Percentiles rank a stretch among this genome's conserved stretches.
These are phyloP conservation scores for Postia placenta DNA, from an alignment of 768 basidiomycete species.

Conservation along the genomic window DNA sequence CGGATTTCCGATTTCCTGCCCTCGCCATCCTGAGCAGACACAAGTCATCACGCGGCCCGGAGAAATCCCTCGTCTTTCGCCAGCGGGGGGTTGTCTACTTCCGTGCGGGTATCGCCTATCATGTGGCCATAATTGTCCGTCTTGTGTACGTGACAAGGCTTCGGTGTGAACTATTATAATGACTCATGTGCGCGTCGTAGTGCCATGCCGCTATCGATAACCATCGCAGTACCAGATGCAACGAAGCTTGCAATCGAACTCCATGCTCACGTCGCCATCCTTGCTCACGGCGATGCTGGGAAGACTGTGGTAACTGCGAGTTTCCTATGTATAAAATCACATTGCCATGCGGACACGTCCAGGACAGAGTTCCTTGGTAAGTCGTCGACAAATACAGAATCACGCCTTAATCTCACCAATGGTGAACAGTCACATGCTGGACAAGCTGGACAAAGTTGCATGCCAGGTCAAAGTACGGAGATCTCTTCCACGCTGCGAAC, in stretches of 20 bases:
- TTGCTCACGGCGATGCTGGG: conserved; percentile 45
- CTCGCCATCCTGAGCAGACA: conserved; percentile 42
- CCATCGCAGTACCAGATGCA: conserved; percentile 44
- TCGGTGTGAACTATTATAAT: background rate
- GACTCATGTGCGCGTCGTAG: conserved; percentile 23
- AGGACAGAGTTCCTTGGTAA: conserved; percentile 24
- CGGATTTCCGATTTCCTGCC: conserved; percentile 52
- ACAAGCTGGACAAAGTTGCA: conserved; percentile 15
- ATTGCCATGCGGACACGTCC: conserved; percentile 56
- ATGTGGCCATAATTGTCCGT: conserved; percentile 64
- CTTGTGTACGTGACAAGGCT: conserved; percentile 35
- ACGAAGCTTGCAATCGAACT: conserved; percentile 38
- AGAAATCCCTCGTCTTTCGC: conserved; percentile 42
- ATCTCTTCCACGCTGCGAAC: conserved; percentile 26
- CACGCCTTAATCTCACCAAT: background rate
- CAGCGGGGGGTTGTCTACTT: conserved; percentile 57
- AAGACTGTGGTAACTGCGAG: conserved; percentile 46
- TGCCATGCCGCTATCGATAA: conserved; percentile 58
- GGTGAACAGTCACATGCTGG: conserved; percentile 18
- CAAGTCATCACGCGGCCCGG: conserved; percentile 45
- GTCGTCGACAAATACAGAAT: background rate
- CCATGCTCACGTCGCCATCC: conserved; percentile 55
- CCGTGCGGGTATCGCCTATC: conserved; percentile 45
- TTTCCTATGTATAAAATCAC: conserved; percentile 40
- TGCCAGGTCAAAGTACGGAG: conserved; percentile 22